Percentiles rank a stretch among this genome's conserved stretches.
These are phyloP conservation scores for Pseudoscleropodium purum DNA, from an alignment of 225 moss, liverwort and hornwort genomes.

Conservation along the genomic window DNA sequence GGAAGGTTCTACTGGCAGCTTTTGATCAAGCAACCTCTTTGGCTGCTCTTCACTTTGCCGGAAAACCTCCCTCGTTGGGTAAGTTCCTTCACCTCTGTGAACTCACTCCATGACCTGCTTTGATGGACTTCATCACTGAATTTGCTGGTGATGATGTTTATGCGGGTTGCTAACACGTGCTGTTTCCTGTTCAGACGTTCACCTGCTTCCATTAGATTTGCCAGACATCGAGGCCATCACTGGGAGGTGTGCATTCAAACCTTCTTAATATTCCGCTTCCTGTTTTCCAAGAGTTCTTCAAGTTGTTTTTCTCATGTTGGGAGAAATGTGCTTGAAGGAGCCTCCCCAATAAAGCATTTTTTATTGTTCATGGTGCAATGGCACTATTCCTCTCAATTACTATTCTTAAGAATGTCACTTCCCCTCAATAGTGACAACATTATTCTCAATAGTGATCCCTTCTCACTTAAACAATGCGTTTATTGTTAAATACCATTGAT, in stretches of 20 bases:
- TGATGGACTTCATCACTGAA: not conserved
- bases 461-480: not conserved
- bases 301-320: not conserved
- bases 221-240: constrained; percentile 72
- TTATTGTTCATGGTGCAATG: not conserved
- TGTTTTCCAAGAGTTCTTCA: not conserved
- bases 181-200: constrained; percentile 60
- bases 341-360: not conserved
- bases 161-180: not conserved
- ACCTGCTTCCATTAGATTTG: constrained; percentile 85
- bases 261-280: not conserved
- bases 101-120: not conserved
- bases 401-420: not conserved
- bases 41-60: constrained; percentile 82
- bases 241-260: constrained; percentile 45
- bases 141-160: not conserved
- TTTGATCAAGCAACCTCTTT: constrained; percentile 77
- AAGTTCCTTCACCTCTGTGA: not conserved
- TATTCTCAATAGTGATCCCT: not conserved
- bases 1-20: constrained; percentile 74
- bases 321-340: not conserved
- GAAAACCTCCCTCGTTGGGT: constrained; percentile 91
- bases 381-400: not conserved
- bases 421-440: too few species aligned
- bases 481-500: not conserved